Evolutionary conservation across 2,329 filamentous ascomycete species (phyloP), one percentile per base, ranked within the genome.

Genomic region (Neospermospora avenae): DNA sequence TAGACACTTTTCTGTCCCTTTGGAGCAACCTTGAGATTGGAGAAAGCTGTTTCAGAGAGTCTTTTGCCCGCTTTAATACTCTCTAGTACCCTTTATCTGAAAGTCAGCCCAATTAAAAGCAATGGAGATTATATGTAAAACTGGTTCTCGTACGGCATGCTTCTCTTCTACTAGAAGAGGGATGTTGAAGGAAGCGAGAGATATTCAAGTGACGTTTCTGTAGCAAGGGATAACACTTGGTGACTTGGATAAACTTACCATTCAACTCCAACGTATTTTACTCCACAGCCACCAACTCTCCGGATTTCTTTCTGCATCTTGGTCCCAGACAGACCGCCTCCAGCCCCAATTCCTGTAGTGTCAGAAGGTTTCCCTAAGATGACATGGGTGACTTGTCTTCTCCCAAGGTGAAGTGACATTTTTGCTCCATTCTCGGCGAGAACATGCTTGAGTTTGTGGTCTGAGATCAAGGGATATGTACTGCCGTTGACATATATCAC

Each of bases 401-500:
- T 55, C n/a, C 57, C 51, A 31, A 96, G 83, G 60, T 85, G 81
- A 37, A 91, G 81, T 3, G 90, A 87, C 67, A 91, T 79, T 44
- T 76, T 79, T 0, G 85, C 93, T 20, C 93, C 93, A 70, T 96
- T 85, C 59, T 85, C 80, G 4, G 82, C 84, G 39, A 97, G 81
- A 16, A 96, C 74, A 58, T 87, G 86, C 78, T 95, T 96, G 59
- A 97, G 82, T 72, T 84, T 89, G 77, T 96, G 90, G 74, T 97
- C 93, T 14, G 90, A 96, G 63, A 96, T 83, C 24, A 85, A 74
- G 1, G 93, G 92, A 61, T 86, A 82, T 2, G 91, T 96, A 66
- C 89, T 93, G 62, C 92, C 92, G 74, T 96, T 96, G 74, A 97
- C 83, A 76, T 93, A 95, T 68, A 96, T 82, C 55, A 84, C 86